phyloP scores from a whole-genome alignment of 2,329 filamentous ascomycete species.

The Pseudonectria buxi region DNA sequence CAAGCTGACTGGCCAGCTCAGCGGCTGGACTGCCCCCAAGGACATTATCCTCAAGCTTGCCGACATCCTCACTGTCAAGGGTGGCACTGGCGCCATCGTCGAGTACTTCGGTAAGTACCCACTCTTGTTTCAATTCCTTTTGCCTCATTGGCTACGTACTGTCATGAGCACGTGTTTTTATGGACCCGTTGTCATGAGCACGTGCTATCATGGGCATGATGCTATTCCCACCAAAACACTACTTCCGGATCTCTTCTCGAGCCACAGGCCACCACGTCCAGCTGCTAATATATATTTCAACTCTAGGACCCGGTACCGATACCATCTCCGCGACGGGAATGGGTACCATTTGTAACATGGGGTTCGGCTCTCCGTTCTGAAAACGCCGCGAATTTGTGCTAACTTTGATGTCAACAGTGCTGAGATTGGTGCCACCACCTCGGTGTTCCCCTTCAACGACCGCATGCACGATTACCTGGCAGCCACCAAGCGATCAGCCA shows the following conservation, averaged over 20 bases:
- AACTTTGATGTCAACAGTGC: slow-evolving; percentile 41
- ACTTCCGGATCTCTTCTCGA: too few relatives aligned
- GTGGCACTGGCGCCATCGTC: slow-evolving; percentile 86
- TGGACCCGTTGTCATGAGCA: too few relatives aligned
- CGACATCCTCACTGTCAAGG: slow-evolving; percentile 95
- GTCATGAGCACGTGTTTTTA: too few relatives aligned
- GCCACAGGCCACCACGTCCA: too few relatives aligned
- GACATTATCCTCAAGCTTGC: slow-evolving; percentile 97
- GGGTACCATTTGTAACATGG: slow-evolving; percentile 73
- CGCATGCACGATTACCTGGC: slow-evolving; percentile 93
- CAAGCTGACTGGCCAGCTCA: slow-evolving; percentile 81
- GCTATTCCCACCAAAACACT: too few relatives aligned
- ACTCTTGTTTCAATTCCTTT: too few relatives aligned
- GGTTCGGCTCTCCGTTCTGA: slow-evolving; percentile 13
- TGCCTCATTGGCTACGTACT: too few relatives aligned
- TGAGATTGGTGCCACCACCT: slow-evolving; percentile 80
- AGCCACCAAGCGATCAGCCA: slow-evolving; percentile 83
- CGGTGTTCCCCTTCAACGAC: slow-evolving; percentile 96
- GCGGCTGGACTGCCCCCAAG: slow-evolving; percentile 90
- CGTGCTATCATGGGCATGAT: too few relatives aligned
- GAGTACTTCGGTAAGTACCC: slow-evolving; percentile 69
- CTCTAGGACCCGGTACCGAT: slow-evolving; percentile 63
- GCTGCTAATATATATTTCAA: too few relatives aligned
- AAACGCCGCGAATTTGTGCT: too few relatives aligned
- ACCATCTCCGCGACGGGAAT: slow-evolving; percentile 71